These are phyloP conservation scores for Calonectria multiphialidica DNA, from an alignment of 2,329 filamentous ascomycete species.

Conservation along the genomic window DNA sequence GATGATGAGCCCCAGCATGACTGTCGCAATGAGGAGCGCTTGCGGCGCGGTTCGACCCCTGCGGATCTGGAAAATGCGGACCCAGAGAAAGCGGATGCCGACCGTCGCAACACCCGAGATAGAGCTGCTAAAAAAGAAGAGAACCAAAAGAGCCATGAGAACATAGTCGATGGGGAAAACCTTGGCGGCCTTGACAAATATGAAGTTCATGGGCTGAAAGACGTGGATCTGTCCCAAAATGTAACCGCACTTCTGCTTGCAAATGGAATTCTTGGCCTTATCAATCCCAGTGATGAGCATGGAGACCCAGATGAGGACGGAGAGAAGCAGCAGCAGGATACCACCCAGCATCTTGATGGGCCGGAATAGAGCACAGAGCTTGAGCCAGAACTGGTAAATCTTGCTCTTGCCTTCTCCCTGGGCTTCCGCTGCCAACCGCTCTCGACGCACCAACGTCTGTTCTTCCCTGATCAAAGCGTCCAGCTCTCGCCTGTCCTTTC, in stretches of 20 bases:
- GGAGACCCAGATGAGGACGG: constrained; percentile 83
- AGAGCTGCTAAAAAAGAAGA: constrained; percentile 90
- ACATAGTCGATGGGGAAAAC: constrained; percentile 94
- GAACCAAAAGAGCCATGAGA: constrained; percentile 84
- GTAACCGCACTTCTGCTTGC: constrained; percentile 91
- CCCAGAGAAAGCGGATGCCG: constrained; percentile 96
- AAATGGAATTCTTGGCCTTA: constrained; percentile 95
- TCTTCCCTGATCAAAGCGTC: constrained; percentile 91
- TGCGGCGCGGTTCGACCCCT: constrained; percentile 92
- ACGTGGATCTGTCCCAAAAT: constrained; percentile 88
- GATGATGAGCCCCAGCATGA: constrained; percentile 89
- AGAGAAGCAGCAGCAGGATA: constrained; percentile 79
- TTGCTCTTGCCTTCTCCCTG: constrained; percentile 81
- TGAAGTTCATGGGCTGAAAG: constrained; percentile 95
- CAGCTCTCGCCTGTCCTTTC: constrained; percentile 89
- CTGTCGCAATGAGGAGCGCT: constrained; percentile 89
- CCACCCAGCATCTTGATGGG: constrained; percentile 92
- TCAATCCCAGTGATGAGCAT: constrained; percentile 97
- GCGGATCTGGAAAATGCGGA: constrained; percentile 91
- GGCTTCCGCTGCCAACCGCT: constrained; percentile 87
- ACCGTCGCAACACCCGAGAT: constrained; percentile 88
- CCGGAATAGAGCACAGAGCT: constrained; percentile 83
- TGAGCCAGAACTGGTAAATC: constrained; percentile 82
- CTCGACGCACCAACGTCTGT: constrained; percentile 88
- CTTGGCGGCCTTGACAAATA: constrained; percentile 80